Conservation (phyloP, 2,329 filamentous ascomycete species). For the Penicillium brasilianum region DNA sequence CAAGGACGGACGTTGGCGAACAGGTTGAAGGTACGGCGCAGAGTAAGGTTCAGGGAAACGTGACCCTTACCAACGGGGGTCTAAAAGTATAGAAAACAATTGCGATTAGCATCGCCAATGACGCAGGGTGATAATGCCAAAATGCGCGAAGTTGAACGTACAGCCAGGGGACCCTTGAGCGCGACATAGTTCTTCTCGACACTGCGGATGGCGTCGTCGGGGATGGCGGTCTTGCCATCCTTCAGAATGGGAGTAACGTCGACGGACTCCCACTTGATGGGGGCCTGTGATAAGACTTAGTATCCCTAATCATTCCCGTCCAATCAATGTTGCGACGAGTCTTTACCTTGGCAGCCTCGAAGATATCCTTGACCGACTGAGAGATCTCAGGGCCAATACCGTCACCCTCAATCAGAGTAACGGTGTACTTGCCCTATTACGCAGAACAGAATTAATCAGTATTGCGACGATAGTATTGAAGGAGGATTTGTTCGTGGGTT, state of each 20-base stretch:
- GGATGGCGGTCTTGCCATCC: slow-evolving; percentile 94
- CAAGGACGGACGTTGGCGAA: slow-evolving; percentile 99
- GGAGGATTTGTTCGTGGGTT: slow-evolving; percentile 8
- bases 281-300: slow-evolving; percentile 65
- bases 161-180: slow-evolving; percentile 95
- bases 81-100: slow-evolving; percentile 47
- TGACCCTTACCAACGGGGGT: slow-evolving; percentile 98
- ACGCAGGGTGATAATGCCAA: background rate
- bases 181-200: slow-evolving; percentile 96
- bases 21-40: slow-evolving; percentile 98
- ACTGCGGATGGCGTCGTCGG: slow-evolving; percentile 88
- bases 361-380: slow-evolving; percentile 98
- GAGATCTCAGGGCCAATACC: slow-evolving; percentile 98
- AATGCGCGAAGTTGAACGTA: slow-evolving; percentile 55
- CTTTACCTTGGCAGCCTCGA: slow-evolving; percentile 84
- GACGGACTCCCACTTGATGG: slow-evolving; percentile 95
- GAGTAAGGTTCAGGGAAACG: slow-evolving; percentile 97
- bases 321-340: slow-evolving; percentile 10
- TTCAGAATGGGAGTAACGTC: slow-evolving; percentile 93
- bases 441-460: slow-evolving; percentile 19
- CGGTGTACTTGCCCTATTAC: slow-evolving; percentile 85
- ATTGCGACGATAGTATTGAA: slow-evolving; percentile 9
- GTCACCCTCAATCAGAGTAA: slow-evolving; percentile 97
- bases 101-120: slow-evolving; percentile 33
- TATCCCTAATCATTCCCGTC: slow-evolving; percentile 14